Percentiles rank a stretch among this genome's conserved stretches.
These are phyloP conservation scores for Trichoderma pleuroti DNA, from an alignment of 2,329 filamentous ascomycete species.

Conservation along the genomic window DNA sequence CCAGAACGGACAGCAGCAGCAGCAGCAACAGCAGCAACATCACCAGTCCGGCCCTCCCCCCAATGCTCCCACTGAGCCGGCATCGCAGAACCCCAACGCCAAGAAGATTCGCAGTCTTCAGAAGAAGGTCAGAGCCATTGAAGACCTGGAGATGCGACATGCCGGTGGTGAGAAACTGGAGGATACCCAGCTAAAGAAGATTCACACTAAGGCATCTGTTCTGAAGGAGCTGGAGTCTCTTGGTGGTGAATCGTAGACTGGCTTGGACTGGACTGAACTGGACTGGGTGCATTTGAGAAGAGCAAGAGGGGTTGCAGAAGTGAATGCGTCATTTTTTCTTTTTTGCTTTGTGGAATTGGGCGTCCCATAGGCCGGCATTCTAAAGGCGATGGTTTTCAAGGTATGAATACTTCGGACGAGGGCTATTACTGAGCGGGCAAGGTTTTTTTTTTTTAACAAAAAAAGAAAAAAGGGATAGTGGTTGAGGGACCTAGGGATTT, in stretches of 20 bases:
- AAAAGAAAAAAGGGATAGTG: not conserved
- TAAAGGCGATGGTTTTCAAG: slow-evolving; percentile 1
- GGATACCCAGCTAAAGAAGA: slow-evolving; percentile 98
- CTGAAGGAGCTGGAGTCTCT: slow-evolving; percentile 74
- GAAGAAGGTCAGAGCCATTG: slow-evolving; percentile 97
- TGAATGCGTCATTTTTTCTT: not conserved
- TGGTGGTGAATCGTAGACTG: slow-evolving; percentile 29
- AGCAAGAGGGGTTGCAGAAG: not conserved
- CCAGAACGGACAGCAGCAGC: slow-evolving; percentile 12
- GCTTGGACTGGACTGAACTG: not conserved
- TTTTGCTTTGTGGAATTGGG: slow-evolving; percentile 5
- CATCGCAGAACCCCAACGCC: slow-evolving; percentile 66
- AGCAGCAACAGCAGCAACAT: slow-evolving; percentile 8
- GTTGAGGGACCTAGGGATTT: not conserved
- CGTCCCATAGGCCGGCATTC: not conserved
- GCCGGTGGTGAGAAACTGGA: slow-evolving; percentile 95
- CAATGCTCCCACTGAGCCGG: slow-evolving; percentile 21
- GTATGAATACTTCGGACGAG: slow-evolving; percentile 1
- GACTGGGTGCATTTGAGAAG: not conserved
- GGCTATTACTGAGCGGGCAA: slow-evolving; percentile 3
- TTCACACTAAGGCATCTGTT: slow-evolving; percentile 79
- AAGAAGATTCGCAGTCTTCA: slow-evolving; percentile 92
- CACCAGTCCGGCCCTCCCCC: slow-evolving; percentile 10
- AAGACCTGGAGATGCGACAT: slow-evolving; percentile 95
- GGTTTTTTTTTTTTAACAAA: not conserved